Evolutionary conservation across 1,139 yeast genomes (phyloP).

Genomic region (Hemisphaericaspora subhashii): DNA sequence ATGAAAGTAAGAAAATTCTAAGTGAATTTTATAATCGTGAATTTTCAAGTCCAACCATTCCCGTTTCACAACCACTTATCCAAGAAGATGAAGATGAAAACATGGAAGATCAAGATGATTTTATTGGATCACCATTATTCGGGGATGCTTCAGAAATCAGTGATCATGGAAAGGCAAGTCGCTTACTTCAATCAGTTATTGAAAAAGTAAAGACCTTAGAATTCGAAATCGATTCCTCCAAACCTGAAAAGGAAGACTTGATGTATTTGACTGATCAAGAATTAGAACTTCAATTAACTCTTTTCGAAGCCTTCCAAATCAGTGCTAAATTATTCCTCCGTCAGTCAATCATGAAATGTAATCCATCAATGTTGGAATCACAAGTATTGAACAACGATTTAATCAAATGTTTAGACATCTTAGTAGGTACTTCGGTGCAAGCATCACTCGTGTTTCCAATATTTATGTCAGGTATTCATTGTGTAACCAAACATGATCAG

Average conservation of each 20-base stretch:
- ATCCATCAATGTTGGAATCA: conserved; percentile 64
- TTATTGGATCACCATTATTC: background rate
- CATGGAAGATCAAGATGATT: conserved; percentile 4
- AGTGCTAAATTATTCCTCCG: conserved; percentile 68
- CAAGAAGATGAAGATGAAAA: conserved; percentile 5
- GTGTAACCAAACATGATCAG: conserved; percentile 52
- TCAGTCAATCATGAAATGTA: conserved; percentile 60
- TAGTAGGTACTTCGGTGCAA: conserved; percentile 67
- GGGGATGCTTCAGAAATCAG: conserved; percentile 24
- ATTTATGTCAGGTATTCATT: conserved; percentile 74
- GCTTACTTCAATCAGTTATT: conserved; percentile 26
- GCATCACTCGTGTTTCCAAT: conserved; percentile 74
- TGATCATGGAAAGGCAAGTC: conserved; percentile 26
- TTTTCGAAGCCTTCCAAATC: conserved; percentile 71
- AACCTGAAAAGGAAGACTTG: conserved; percentile 56
- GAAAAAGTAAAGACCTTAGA: conserved; percentile 50
- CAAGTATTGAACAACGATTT: conserved; percentile 59
- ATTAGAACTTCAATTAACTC: conserved; percentile 62
- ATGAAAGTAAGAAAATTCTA: conserved; percentile 42
- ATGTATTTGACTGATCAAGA: conserved; percentile 51
- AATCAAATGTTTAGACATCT: conserved; percentile 56
- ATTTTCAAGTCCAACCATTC: conserved; percentile 4
- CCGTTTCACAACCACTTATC: background rate
- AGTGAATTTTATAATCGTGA: conserved; percentile 17
- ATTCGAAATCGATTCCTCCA: conserved; percentile 46